Base-by-base conservation (phyloP, 176 grass and related monocot genomes). In the Phoenix dactylifera region DNA sequence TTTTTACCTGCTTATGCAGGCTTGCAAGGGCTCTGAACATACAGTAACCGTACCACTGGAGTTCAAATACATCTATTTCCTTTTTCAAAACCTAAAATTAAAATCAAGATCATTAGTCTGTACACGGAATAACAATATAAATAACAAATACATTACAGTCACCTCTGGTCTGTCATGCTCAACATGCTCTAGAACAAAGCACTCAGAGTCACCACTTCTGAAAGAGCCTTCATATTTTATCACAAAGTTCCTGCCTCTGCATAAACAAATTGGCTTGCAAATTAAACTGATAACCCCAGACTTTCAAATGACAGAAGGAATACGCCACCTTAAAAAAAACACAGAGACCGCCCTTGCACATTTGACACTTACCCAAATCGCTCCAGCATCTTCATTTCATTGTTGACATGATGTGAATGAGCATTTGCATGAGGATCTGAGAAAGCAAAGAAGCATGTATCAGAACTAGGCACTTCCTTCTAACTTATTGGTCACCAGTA, bases 111-210 rank as follows among this genome's bases (percentile, higher is more conserved):
- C 54, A 4, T 59, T 79, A 17, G 50, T 54, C 6, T 0, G 5
- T 52, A 17, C 17, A 44, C 2, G 10, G 55, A 60, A 26, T 16
- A 17, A 3, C 18, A 22, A 22, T 10, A 22, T 29, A 71, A 28
- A 55, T 35, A 39, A 52, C 16, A 52, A 82, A 55, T 20, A 55
- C 30, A 66, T 52, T 32, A 44, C 16, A 74, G 39, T 66, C 69
- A 82, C 93, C 93, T 98, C 87, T 65, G 93, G 87, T 60, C 93
- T 88, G 66, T 98, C 93, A 81, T 98, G 93, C 59, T 83, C 57
- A 67, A 98, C 78, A 59, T 98, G 93, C 75, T 98, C 63, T 67
- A 98, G 79, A 74, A 98, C 65, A 78, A 98, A 89, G 50, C 93
- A 98, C 23, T 92, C 84, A 50, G 75, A 67, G 51, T 92, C 82